Evolutionary conservation across 257 asterid species (phyloP).

Genomic region (Perilla frutescens): DNA sequence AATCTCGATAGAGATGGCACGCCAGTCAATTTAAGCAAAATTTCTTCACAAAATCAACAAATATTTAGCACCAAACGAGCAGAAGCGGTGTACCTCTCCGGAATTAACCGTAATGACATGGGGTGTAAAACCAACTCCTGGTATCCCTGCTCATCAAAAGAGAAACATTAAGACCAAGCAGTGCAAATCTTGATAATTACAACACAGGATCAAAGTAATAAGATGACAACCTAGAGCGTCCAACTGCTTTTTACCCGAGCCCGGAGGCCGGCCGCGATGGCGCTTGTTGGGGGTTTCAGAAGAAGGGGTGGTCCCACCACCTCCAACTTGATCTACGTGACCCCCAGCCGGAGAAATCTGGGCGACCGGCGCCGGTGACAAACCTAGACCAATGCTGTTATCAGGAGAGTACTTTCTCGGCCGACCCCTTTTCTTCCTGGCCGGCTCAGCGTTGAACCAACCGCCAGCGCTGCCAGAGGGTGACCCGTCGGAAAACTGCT

Average conservation of each 20-base stretch:
- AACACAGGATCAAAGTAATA: background rate
- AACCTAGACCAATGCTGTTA: slow-evolving; percentile 73
- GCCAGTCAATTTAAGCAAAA: background rate
- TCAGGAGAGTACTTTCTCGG: slow-evolving; percentile 90
- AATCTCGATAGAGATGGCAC: background rate
- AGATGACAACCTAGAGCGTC: slow-evolving; percentile 47
- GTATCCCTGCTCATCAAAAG: slow-evolving; percentile 42
- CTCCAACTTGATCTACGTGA: slow-evolving; percentile 46
- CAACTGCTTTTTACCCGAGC: slow-evolving; percentile 52
- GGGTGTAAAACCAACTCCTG: slow-evolving; percentile 58
- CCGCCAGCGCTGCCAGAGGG: slow-evolving; percentile 54
- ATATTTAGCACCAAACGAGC: background rate
- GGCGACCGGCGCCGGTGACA: slow-evolving; percentile 62
- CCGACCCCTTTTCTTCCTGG: slow-evolving; percentile 81
- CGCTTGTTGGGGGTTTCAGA: slow-evolving; percentile 46
- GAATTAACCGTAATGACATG: slow-evolving; percentile 48
- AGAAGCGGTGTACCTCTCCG: slow-evolving; percentile 48
- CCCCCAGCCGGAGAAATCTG: slow-evolving; percentile 51
- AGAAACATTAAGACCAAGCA: slow-evolving; percentile 14
- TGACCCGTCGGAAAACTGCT: slow-evolving; percentile 56
- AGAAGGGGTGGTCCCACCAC: slow-evolving; percentile 38
- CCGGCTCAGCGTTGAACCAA: slow-evolving; percentile 61
- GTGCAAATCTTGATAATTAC: background rate
- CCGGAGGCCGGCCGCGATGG: slow-evolving; percentile 58
- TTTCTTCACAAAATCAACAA: background rate